phyloP scores from a whole-genome alignment of 2,329 filamentous ascomycete species.

The Neodidymelliopsis sp. region DNA sequence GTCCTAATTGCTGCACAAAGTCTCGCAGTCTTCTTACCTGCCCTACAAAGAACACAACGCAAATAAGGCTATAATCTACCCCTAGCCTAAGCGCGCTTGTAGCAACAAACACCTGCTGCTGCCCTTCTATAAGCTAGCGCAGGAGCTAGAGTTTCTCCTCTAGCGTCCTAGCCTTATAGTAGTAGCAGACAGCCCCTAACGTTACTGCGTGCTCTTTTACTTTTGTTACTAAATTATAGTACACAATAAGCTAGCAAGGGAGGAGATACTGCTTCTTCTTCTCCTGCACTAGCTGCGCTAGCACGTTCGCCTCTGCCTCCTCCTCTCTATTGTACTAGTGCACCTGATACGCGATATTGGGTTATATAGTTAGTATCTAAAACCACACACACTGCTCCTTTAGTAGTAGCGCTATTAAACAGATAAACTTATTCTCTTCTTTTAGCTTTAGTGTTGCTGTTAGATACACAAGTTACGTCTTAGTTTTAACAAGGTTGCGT shows the following conservation, averaged over 20 bases:
- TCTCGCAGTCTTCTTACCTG: not conserved
- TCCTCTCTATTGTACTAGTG: not conserved
- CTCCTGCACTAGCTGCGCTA: not conserved
- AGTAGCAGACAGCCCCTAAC: not conserved
- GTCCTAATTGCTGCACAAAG: not conserved
- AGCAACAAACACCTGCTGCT: not conserved
- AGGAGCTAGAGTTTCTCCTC: not conserved
- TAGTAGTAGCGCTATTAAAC: not conserved
- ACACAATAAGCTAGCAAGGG: not conserved
- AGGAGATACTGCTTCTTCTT: not conserved
- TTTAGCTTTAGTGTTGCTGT: not conserved
- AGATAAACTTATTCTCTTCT: constrained; percentile 1
- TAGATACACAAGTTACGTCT: not conserved
- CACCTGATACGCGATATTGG: not conserved
- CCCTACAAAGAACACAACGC: not conserved
- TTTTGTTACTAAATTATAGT: not conserved
- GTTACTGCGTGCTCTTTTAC: not conserved
- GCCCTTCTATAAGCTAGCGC: not conserved
- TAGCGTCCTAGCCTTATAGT: not conserved
- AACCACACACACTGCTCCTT: not conserved
- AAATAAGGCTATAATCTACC: not conserved
- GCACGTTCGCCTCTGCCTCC: not conserved
- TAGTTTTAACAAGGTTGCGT: not conserved
- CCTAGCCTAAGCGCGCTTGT: not conserved
- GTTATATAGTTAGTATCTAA: not conserved